Evolutionary conservation across 805 yeast genomes (phyloP).

Genomic region (Cyberlindnera amylophila): DNA sequence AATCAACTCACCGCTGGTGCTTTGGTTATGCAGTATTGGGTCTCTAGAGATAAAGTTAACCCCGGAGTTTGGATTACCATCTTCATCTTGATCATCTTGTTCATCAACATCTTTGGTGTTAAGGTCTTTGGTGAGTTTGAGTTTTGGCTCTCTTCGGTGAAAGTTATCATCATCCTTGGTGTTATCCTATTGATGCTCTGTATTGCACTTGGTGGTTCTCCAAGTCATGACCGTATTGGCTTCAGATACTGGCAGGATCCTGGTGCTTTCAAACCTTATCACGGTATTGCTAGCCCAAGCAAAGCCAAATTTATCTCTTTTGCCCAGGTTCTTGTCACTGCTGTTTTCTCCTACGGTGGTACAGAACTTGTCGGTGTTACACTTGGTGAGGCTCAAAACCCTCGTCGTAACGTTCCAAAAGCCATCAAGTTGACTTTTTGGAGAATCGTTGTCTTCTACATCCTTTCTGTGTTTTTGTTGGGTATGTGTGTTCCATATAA

Average conservation of each 20-base stretch:
- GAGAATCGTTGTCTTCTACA: conserved; percentile 62
- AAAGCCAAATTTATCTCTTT: conserved; percentile 59
- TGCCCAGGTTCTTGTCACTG: conserved; percentile 50
- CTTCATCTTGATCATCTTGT: conserved; percentile 31
- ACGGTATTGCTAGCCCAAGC: conserved; percentile 40
- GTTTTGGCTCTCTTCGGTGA: conserved; percentile 41
- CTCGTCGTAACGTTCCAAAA: conserved; percentile 61
- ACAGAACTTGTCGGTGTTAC: conserved; percentile 66
- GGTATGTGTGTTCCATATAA: conserved; percentile 63
- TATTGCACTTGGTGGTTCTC: conserved; percentile 74
- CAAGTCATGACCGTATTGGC: conserved; percentile 66
- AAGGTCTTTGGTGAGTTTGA: conserved; percentile 54
- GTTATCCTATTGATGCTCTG: conserved; percentile 54
- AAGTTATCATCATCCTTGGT: conserved; percentile 27
- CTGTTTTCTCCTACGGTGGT: conserved; percentile 67
- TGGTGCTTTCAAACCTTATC: conserved; percentile 50
- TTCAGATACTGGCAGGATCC: conserved; percentile 67
- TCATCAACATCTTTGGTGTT: conserved; percentile 48
- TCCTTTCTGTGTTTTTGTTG: conserved; percentile 53
- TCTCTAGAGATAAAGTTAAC: conserved; percentile 23
- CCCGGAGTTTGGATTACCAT: conserved; percentile 1
- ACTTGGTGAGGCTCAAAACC: conserved; percentile 67
- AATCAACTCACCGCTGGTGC: conserved; percentile 54
- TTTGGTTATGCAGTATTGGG: conserved; percentile 45
- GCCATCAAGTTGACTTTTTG: conserved; percentile 65